Evolutionary conservation across 148 eudicot species (phyloP).

Genomic region (Amaranthus hypochondriacus): DNA sequence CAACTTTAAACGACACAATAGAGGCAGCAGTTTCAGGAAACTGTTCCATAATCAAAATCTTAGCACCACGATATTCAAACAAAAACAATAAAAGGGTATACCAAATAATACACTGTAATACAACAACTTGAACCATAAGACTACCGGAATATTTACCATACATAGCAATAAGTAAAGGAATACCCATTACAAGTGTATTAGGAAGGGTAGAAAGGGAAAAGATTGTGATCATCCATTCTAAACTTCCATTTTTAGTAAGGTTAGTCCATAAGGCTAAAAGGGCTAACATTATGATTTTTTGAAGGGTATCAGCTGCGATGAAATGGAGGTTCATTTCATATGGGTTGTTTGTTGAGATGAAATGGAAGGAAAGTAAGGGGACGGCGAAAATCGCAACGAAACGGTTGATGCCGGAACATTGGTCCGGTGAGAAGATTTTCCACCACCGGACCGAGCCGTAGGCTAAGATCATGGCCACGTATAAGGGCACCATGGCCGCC

Average conservation of each 20-base stretch:
- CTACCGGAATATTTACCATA: slow-evolving; percentile 52
- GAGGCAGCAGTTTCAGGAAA: slow-evolving; percentile 88
- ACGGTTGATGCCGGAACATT: slow-evolving; percentile 80
- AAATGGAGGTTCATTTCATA: slow-evolving; percentile 62
- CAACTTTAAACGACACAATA: slow-evolving; percentile 76
- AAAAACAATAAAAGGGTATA: slow-evolving; percentile 59
- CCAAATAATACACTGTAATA: slow-evolving; percentile 75
- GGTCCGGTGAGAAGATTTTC: slow-evolving; percentile 80
- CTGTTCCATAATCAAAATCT: slow-evolving; percentile 69
- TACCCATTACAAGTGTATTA: slow-evolving; percentile 81
- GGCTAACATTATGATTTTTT: slow-evolving; percentile 52
- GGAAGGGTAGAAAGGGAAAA: slow-evolving; percentile 71
- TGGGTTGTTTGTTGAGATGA: slow-evolving; percentile 62
- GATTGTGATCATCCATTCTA: slow-evolving; percentile 71
- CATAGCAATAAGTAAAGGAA: slow-evolving; percentile 70
- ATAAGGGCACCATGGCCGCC: slow-evolving; percentile 70
- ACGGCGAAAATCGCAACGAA: slow-evolving; percentile 79
- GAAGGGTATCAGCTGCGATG: slow-evolving; percentile 72
- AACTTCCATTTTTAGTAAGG: slow-evolving; percentile 39
- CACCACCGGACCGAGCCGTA: slow-evolving; percentile 90
- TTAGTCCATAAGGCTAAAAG: slow-evolving; percentile 49
- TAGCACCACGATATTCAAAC: slow-evolving; percentile 74
- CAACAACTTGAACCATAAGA: slow-evolving; percentile 72
- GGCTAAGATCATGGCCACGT: slow-evolving; percentile 81
- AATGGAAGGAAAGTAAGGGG: slow-evolving; percentile 67